Evolutionary conservation across 2,329 filamentous ascomycete species (phyloP), one percentile per base, ranked within the genome.

Genomic region (Calonectria fujianensis): DNA sequence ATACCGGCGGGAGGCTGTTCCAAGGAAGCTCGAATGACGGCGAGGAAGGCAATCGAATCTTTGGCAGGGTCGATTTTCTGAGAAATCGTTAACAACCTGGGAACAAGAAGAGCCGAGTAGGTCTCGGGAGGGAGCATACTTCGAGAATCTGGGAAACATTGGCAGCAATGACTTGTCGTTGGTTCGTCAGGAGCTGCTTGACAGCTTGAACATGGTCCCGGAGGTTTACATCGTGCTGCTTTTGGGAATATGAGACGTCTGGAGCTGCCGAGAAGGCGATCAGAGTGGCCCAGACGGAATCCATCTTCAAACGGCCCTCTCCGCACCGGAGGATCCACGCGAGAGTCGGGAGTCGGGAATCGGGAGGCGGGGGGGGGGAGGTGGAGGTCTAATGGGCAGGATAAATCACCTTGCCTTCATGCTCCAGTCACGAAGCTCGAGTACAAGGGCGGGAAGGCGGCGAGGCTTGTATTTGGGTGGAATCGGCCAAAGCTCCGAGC

Each of bases 41-140:
- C 80, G 39, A 91, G 85, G 79, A 88, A 90, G 31, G 89, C 89
- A 70, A 91, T 86, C 10, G 90, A 89, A 78, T 92, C 85, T 57
- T 84, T 70, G 10, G 85, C 82, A 0, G 90, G 89, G 75, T 91
- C 81, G 32, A 91, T 80, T 16, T 84, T 80, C 88, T 91, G 63
- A 11, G 48, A 48, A 20, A 16, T 3, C 20, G 70, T 83, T 61
- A 83, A 80, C 45, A 57, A 31, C n/a, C 54, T 27, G 16, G 14
- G 48, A 32, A n/a, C 8, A 24, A 8, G 5, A 66, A 32, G 1
- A 29, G 11, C 35, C 35, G n/a, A 13, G 16, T 8, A 54, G 45
- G 39, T 41, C 11, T 27, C 29, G 37, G 9, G 52, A 16, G 35
- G 41, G 61, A 31, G 4, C 73, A 45, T 81, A 88, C 89, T 76